Conservation (phyloP, 129 eudicot species). For the Heracleum sosnowskyi region DNA sequence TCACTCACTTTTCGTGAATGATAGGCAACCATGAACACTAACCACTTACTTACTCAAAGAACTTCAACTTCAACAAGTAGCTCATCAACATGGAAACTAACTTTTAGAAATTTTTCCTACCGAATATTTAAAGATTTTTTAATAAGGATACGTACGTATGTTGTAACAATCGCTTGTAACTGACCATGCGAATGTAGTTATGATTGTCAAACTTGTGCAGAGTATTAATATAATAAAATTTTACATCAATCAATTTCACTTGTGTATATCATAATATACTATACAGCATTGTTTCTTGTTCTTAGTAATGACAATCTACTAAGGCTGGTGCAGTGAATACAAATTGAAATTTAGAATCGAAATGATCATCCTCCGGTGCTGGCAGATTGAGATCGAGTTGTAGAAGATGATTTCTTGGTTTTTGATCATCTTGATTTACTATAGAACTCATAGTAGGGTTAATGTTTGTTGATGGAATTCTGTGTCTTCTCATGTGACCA, state of each 20-base stretch:
- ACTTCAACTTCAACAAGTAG: conserved; percentile 25
- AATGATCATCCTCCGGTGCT: conserved; percentile 55
- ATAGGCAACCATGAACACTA: conserved; percentile 69
- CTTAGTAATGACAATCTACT: conserved; percentile 65
- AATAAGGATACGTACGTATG: too few species aligned
- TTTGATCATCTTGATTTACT: not conserved
- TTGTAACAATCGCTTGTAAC: too few species aligned
- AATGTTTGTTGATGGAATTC: conserved; percentile 17
- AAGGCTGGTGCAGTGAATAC: conserved; percentile 58
- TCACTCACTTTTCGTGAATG: conserved; percentile 81
- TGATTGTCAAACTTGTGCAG: not conserved
- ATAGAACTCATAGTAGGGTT: not conserved
- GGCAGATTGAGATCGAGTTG: conserved; percentile 85
- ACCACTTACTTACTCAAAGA: conserved; percentile 58
- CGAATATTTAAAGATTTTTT: too few species aligned
- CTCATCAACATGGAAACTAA: conserved; percentile 16
- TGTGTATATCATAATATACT: conserved; percentile 24
- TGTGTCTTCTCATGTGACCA: conserved; percentile 90
- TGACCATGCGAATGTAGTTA: too few species aligned
- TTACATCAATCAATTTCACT: conserved; percentile 1
- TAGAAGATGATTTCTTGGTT: conserved; percentile 21
- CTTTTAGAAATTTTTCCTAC: not conserved
- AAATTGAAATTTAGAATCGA: conserved; percentile 34
- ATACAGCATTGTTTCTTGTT: conserved; percentile 10
- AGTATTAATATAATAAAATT: not conserved